A percentile compares a stretch with the other conserved stretches of the same genome.
Conservation (phyloP, 2,329 filamentous ascomycete genomes). For the Claviceps sp. region DNA sequence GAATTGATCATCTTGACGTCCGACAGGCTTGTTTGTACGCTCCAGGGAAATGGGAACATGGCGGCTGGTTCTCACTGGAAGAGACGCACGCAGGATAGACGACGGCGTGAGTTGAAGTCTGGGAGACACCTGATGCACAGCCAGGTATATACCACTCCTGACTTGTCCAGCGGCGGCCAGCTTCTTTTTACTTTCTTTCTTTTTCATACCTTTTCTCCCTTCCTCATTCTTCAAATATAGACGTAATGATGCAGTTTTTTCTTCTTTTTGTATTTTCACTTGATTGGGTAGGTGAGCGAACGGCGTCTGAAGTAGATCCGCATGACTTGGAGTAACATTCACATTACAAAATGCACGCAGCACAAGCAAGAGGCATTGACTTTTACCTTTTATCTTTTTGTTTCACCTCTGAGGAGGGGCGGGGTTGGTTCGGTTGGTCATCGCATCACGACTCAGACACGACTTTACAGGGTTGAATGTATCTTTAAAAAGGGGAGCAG, state of each 20-base stretch:
- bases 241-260: not conserved
- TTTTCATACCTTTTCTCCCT: no score
- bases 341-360: not conserved
- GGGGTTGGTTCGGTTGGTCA: no score
- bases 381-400: not conserved
- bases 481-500: not conserved
- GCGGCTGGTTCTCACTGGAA: constrained; percentile 58
- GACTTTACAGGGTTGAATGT: no score
- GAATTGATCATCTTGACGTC: constrained; percentile 48
- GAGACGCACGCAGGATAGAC: constrained; percentile 5
- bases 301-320: not conserved
- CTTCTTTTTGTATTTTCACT: not conserved
- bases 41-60: constrained; percentile 66
- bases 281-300: not conserved
- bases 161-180: not conserved
- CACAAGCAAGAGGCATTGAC: not conserved
- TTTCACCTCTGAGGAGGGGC: not conserved
- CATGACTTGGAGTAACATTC: not conserved
- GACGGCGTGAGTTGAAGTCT: not conserved
- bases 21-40: constrained; percentile 53
- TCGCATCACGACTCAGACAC: no score
- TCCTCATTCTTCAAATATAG: not conserved
- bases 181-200: not conserved
- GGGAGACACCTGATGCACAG: not conserved
- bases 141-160: not conserved